Percentiles rank a stretch among this genome's conserved stretches.
Evolutionary conservation across 129 eudicot genomes (phyloP).

Genomic region (Chrysanthemum seticuspe): DNA sequence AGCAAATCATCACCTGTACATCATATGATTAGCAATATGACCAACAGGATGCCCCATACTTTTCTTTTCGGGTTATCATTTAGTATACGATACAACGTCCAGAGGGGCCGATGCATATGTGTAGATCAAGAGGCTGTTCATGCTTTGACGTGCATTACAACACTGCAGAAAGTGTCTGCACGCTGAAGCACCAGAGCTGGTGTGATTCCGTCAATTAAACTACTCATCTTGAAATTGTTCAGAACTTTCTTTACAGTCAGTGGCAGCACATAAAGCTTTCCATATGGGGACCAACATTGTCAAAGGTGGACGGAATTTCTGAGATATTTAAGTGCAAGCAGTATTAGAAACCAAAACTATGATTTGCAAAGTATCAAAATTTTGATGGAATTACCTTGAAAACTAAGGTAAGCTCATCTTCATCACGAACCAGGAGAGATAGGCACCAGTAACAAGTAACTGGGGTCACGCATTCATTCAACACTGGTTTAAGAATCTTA

Average conservation of each 20-base stretch:
- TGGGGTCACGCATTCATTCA: conserved; percentile 85
- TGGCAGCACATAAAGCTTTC: conserved; percentile 41
- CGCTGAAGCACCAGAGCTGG: no score
- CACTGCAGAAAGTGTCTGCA: no score
- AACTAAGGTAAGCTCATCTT: conserved; percentile 53
- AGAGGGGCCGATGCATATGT: no score
- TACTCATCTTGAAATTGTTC: conserved; percentile 19
- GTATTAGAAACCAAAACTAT: not conserved
- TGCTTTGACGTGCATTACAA: no score
- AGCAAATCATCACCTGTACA: no score
- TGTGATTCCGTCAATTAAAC: no score
- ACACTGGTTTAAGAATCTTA: conserved; percentile 80
- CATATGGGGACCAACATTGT: conserved; percentile 52
- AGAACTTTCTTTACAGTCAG: conserved; percentile 24
- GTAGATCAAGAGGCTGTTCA: no score
- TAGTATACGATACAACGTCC: no score
- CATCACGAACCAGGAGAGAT: conserved; percentile 61
- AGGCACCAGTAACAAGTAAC: conserved; percentile 93
- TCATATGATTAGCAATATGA: no score
- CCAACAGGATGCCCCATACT: no score
- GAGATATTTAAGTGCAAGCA: conserved; percentile 18
- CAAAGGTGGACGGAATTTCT: conserved; percentile 79
- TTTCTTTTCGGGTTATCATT: no score
- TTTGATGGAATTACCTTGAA: conserved; percentile 29
- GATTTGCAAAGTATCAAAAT: not conserved